Conservation (phyloP, 805 yeast species). For the Yarrowia osloensis region DNA sequence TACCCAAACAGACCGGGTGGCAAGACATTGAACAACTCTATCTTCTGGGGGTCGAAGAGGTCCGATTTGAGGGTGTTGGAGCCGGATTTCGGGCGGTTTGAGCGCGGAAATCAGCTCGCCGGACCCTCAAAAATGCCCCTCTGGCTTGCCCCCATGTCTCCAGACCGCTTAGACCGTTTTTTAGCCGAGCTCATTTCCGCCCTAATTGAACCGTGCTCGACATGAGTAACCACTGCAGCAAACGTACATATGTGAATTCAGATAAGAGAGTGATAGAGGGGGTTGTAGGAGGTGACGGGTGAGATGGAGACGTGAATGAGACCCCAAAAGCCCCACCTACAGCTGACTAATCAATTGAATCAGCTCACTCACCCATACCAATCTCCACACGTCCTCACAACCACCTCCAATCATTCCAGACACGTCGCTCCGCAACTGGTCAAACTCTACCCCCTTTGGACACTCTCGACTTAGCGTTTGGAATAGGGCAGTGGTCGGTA, state of each 20-base stretch:
- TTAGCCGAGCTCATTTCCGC: conserved; percentile 13
- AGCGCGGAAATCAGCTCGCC: not conserved
- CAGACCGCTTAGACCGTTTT: not conserved
- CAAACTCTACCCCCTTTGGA: conserved; percentile 24
- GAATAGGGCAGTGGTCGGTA: not conserved
- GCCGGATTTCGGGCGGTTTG: not conserved
- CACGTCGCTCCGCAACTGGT: conserved; percentile 23
- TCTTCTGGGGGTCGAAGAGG: not conserved
- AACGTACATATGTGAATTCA: not conserved
- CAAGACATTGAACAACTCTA: conserved; percentile 23
- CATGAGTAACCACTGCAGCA: not conserved
- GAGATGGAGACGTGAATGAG: too few relatives aligned
- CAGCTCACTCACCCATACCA: not conserved
- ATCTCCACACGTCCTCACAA: not conserved
- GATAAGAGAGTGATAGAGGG: not conserved
- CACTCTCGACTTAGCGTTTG: not conserved
- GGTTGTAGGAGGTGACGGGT: too few relatives aligned
- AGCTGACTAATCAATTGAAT: too few relatives aligned
- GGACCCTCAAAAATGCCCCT: too few relatives aligned
- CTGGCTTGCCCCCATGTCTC: not conserved
- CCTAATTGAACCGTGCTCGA: not conserved
- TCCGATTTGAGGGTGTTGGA: not conserved
- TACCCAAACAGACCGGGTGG: not conserved
- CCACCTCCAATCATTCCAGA: conserved; percentile 12
- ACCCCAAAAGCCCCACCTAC: too few relatives aligned